Evolutionary conservation across 1,284 basidiomycete genomes (phyloP).

Genomic region (Sanghuangporus weigelae): DNA sequence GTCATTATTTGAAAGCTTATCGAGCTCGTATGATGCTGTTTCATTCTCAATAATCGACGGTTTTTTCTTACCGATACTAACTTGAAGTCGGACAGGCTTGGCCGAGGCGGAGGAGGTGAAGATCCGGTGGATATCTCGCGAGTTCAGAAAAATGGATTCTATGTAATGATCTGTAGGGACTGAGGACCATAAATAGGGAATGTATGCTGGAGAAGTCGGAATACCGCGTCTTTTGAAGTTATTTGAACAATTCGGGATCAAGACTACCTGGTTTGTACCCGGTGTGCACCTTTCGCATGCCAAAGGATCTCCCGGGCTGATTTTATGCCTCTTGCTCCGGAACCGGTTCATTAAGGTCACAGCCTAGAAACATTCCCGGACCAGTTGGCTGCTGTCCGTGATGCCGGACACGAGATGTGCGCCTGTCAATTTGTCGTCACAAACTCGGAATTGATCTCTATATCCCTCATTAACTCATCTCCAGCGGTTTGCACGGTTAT

Average conservation of each 20-base stretch:
- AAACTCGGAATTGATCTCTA: neutral
- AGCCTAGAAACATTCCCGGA: conserved; percentile 67
- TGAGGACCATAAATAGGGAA: conserved; percentile 36
- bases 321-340: neutral
- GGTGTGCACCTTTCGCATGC: conserved; percentile 29
- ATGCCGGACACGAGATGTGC: conserved; percentile 66
- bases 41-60: neutral
- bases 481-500: conserved; percentile 67
- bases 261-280: conserved; percentile 70
- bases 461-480: neutral
- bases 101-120: conserved; percentile 66
- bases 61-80: neutral
- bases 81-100: conserved; percentile 39
- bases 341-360: conserved; percentile 38
- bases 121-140: conserved; percentile 62
- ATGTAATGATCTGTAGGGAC: neutral
- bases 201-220: conserved; percentile 73
- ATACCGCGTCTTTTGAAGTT: conserved; percentile 62
- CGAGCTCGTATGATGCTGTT: neutral
- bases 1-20: conserved; percentile 14
- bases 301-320: neutral
- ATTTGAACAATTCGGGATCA: conserved; percentile 69
- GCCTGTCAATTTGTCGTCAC: conserved; percentile 17
- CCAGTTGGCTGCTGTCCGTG: conserved; percentile 58
- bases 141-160: conserved; percentile 26